Base-by-base conservation (phyloP, 306 rosid species). In the Cicer arietinum region DNA sequence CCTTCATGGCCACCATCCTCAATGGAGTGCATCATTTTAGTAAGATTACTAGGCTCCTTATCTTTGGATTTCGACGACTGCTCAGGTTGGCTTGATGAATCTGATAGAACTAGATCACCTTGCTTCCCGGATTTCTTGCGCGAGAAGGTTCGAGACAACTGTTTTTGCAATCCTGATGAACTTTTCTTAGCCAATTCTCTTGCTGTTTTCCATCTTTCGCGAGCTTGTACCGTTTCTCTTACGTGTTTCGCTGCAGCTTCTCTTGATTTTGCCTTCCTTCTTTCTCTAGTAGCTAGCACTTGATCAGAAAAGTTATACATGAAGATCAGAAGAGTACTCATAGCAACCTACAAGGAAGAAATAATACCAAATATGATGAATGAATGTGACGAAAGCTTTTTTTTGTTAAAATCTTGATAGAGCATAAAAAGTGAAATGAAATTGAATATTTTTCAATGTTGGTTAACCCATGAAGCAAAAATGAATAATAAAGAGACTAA, bases 171-270 rank as follows among this genome's bases (percentile, higher is more conserved):
- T 30, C 89, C 89, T 1, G 10, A 4, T 13, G 69, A 78, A 44
- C 84, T 69, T 82, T 84, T 91, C 86, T 86, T 91, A 57, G 90
- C 87, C 43, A 58, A 6, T 25, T 91, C 77, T 83, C 79, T 88
- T 70, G 97, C 90, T 62, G 65, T 8, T 83, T 80, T 87, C 97
- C 97, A 91, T 80, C 88, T 86, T 83, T 89, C 91, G 6, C 92
- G 87, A 51, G 94, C 94, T 73, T 86, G 90, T 47, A 76, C 88
- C 59, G 89, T 89, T 85, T 91, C 97, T 76, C 89, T 82, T 47
- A 78, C 92, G 41, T 87, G 92, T 73, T 61, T 91, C 41, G 88
- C 94, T 30, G 97, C 97, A 73, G 87, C 88, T 86, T 91, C 97
- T 75, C 97, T 87, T 7, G 85, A 71, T 64, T 87, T 88, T 7